Base-by-base conservation (phyloP, 495 filamentous ascomycete species). In the Aspergillus ostianus region DNA sequence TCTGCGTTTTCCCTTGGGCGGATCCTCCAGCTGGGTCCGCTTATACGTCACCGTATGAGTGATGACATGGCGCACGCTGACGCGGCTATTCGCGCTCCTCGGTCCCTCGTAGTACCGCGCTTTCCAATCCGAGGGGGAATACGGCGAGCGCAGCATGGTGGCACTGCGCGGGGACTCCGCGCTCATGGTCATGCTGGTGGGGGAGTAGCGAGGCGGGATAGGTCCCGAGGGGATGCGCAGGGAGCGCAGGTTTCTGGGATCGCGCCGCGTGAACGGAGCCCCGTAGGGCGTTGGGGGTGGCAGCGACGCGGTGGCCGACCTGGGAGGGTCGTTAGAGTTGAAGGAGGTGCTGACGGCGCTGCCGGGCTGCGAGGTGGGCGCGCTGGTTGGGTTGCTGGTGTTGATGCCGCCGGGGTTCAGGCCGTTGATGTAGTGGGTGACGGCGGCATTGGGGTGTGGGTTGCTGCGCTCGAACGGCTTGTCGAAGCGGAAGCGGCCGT, bases 1-100 rank as follows among this genome's bases (percentile, higher is more conserved):
- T 51, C 76, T 68, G 23, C 75, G 55, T 60, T 79, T 79, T 5
- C 76, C 74, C 64, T 76, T 79, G 3, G 76, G 76, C 3, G 73
- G 72, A 13, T 70, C 62, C 41, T 77, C 73, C 13, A 79, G 66
- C 23, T 64, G 70, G 1, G 73, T 79, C 15, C 72, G 67, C 57
- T 77, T 79, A 53, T 75, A 79, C 1, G 74, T 81, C 5, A 82
- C 74, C 1, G 80, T 82, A 17, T 77, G 70, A 0, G 80, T 82
- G 13, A 82, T 75, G 17, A 82, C 74, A 61, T 81, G 77, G 30
- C 71, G 66, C 13, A 82, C 78, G 53, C 77, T 82, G 51, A 82
- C 72, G 1, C 69, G 72, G 7, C 58, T 51, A 9, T 57, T 59
- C 20, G 75, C 66, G 58, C 65, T 74, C 49, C 70, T 57, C 5